A percentile compares a stretch with the other conserved stretches of the same genome.
phyloP scores from a whole-genome alignment of 2,329 filamentous ascomycete genomes.

The Chaetomium strumarium region DNA sequence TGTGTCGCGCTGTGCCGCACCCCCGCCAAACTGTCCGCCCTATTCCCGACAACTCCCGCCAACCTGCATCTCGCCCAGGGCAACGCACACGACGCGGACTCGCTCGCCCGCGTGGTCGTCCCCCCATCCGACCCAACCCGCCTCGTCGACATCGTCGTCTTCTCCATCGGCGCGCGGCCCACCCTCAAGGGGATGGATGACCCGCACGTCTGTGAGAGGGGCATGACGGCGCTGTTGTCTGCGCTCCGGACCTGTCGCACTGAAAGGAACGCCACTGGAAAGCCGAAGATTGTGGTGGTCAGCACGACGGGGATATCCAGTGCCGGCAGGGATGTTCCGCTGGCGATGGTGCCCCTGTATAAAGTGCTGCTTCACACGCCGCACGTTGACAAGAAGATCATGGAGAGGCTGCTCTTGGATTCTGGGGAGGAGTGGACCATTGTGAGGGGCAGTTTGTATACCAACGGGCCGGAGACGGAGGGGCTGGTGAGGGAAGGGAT shows the following conservation, averaged over 20 bases:
- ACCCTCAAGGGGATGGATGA: conserved; percentile 37
- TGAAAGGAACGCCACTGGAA: conserved; percentile 17
- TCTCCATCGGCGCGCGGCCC: conserved; percentile 40
- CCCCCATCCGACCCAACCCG: conserved; percentile 23
- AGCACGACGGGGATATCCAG: conserved; percentile 39
- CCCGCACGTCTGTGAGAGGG: conserved; percentile 42
- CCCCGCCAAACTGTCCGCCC: conserved; percentile 39
- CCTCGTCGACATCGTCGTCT: conserved; percentile 43
- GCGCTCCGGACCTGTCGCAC: conserved; percentile 32
- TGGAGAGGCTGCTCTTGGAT: conserved; percentile 35
- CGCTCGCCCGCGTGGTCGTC: conserved; percentile 34
- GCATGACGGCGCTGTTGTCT: conserved; percentile 37
- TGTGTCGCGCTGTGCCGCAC: conserved; percentile 47
- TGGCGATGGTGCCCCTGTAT: conserved; percentile 37
- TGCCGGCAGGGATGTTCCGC: conserved; percentile 36
- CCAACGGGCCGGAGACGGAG: conserved; percentile 23
- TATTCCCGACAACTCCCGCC: conserved; percentile 27
- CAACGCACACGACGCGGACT: conserved; percentile 39
- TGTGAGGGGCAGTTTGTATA: conserved; percentile 30
- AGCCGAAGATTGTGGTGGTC: conserved; percentile 34
- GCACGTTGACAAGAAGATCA: conserved; percentile 39
- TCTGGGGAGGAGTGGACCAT: conserved; percentile 29
- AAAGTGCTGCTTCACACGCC: conserved; percentile 32
- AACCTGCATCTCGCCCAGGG: conserved; percentile 42
- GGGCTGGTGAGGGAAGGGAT: conserved; percentile 34